These are phyloP conservation scores for Xylariaceae sp. DNA, from an alignment of 2,329 filamentous ascomycete species.

Conservation along the genomic window DNA sequence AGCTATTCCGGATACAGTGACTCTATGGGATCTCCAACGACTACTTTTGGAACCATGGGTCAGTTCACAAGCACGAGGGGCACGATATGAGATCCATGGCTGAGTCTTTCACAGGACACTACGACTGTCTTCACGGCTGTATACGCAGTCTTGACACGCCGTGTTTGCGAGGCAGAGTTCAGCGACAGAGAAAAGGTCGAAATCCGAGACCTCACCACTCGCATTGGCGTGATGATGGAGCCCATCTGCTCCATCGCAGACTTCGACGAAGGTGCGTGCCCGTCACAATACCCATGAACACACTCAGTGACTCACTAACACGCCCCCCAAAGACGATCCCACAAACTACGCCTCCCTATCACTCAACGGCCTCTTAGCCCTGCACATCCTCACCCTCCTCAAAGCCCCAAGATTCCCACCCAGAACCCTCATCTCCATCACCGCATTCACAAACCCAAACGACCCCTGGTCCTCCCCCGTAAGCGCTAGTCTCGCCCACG, in stretches of 20 bases:
- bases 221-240: conserved; percentile 33
- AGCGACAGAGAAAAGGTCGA: conserved; percentile 31
- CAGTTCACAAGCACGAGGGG: background rate
- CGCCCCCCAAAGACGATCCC: conserved; percentile 19
- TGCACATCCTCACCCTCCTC: conserved; percentile 27
- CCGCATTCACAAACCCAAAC: conserved; percentile 26
- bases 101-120: conserved; percentile 12
- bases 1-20: conserved; percentile 14
- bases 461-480: conserved; percentile 26
- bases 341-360: conserved; percentile 24
- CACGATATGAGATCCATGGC: conserved; percentile 1
- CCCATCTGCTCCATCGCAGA: conserved; percentile 22
- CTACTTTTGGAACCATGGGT: conserved; percentile 12
- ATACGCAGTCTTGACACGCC: conserved; percentile 15
- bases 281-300: background rate
- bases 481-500: conserved; percentile 13
- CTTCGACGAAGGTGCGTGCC: conserved; percentile 22
- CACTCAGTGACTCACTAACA: background rate
- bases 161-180: background rate
- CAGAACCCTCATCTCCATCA: conserved; percentile 28
- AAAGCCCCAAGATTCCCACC: conserved; percentile 16
- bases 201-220: conserved; percentile 8
- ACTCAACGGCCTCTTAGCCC: conserved; percentile 23
- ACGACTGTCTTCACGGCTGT: conserved; percentile 13
- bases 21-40: conserved; percentile 6